phyloP scores from a whole-genome alignment of 2,329 filamentous ascomycete species.

The Colletotrichum magnum region DNA sequence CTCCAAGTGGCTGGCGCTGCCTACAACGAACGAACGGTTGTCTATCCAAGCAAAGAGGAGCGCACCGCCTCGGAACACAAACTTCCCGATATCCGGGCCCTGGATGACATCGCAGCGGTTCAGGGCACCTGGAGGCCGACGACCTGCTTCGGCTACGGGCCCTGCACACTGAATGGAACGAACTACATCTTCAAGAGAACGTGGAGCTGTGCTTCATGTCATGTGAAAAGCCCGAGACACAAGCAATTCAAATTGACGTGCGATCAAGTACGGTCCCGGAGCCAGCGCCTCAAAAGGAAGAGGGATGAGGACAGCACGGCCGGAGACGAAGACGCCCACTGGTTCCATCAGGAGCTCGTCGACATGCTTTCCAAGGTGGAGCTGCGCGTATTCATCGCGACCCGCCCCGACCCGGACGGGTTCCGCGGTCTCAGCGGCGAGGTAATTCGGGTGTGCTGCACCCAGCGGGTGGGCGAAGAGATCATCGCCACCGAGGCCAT shows the following conservation, averaged over 20 bases:
- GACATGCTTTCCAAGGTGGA: not conserved
- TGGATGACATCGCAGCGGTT: not conserved
- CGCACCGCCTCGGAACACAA: conserved; percentile 13
- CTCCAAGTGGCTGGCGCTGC: not conserved
- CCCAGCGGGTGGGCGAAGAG: not conserved
- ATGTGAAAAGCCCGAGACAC: not conserved
- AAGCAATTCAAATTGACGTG: not conserved
- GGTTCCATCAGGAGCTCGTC: conserved; percentile 20
- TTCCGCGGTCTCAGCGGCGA: not conserved
- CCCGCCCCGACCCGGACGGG: not conserved
- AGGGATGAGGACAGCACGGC: not conserved
- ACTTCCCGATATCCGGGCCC: conserved; percentile 2
- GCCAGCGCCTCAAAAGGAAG: not conserved
- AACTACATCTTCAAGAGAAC: conserved; percentile 9
- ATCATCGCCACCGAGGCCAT: conserved; percentile 6
- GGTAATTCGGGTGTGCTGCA: conserved; percentile 11
- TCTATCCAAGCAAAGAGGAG: conserved; percentile 5
- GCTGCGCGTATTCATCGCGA: conserved; percentile 16
- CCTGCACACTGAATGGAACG: not conserved
- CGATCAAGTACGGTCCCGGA: not conserved
- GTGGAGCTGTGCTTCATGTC: conserved; percentile 12
- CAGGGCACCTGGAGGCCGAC: conserved; percentile 5
- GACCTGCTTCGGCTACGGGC: conserved; percentile 8
- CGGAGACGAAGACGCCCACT: not conserved
- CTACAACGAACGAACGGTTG: not conserved